A percentile compares a stretch with the other conserved stretches of the same genome.
These are phyloP conservation scores for Arachnomyces sp. DNA, from an alignment of 2,329 filamentous ascomycete genomes.

Conservation along the genomic window DNA sequence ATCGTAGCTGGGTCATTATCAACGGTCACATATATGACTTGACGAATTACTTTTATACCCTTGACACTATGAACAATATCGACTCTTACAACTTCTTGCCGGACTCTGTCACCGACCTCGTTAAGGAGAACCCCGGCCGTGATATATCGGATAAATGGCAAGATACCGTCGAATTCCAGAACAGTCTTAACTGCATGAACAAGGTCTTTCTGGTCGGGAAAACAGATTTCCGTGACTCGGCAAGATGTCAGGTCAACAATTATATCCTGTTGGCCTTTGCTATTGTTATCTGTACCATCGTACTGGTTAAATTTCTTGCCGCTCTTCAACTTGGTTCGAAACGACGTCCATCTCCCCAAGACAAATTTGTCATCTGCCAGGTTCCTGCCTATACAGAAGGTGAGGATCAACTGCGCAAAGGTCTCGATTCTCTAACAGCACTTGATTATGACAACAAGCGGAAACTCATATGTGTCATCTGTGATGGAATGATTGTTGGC, in stretches of 20 bases:
- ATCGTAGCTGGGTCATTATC: slow-evolving; percentile 73
- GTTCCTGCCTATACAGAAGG: slow-evolving; percentile 97
- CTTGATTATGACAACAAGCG: slow-evolving; percentile 97
- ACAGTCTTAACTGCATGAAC: slow-evolving; percentile 72
- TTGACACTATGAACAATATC: slow-evolving; percentile 50
- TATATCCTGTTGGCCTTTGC: slow-evolving; percentile 84
- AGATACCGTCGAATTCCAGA: slow-evolving; percentile 43
- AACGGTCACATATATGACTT: slow-evolving; percentile 75
- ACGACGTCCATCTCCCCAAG: slow-evolving; percentile 77
- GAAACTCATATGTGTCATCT: slow-evolving; percentile 93
- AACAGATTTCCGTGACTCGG: slow-evolving; percentile 70
- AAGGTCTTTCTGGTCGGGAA: slow-evolving; percentile 77
- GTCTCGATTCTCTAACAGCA: slow-evolving; percentile 86
- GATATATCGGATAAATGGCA: slow-evolving; percentile 67
- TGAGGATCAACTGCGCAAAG: slow-evolving; percentile 88
- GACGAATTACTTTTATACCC: slow-evolving; percentile 82
- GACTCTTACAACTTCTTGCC: slow-evolving; percentile 66
- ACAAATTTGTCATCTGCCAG: slow-evolving; percentile 98
- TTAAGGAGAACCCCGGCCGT: slow-evolving; percentile 67
- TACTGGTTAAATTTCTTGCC: slow-evolving; percentile 80
- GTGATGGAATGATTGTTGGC: slow-evolving; percentile 94
- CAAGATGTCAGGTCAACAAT: slow-evolving; percentile 80
- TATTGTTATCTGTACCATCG: slow-evolving; percentile 72
- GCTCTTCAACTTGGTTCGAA: slow-evolving; percentile 92
- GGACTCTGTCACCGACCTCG: slow-evolving; percentile 55